These are phyloP conservation scores for Cercophora scortea DNA, from an alignment of 495 filamentous ascomycete genomes.

Conservation along the genomic window DNA sequence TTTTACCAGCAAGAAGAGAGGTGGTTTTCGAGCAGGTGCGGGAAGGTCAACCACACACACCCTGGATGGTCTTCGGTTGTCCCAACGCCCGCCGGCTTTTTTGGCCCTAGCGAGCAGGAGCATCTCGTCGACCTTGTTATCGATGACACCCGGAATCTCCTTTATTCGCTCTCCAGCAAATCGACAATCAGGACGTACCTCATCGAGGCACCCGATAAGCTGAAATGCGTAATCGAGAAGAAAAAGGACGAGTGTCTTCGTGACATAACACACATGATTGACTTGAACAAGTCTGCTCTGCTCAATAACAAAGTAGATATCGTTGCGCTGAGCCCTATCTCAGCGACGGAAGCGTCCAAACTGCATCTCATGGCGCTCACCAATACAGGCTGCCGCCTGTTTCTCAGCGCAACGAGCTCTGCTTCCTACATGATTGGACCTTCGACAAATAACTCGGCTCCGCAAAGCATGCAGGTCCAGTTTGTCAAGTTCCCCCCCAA, in stretches of 20 bases:
- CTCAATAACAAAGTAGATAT: slow-evolving; percentile 61
- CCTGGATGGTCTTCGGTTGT: slow-evolving; percentile 65
- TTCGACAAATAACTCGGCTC: slow-evolving; percentile 52
- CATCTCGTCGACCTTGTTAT: slow-evolving; percentile 67
- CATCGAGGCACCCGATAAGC: slow-evolving; percentile 48
- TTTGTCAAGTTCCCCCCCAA: slow-evolving; percentile 86
- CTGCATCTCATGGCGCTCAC: slow-evolving; percentile 88
- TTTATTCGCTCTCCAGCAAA: slow-evolving; percentile 82
- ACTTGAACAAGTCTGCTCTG: slow-evolving; percentile 45
- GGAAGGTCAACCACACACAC: slow-evolving; percentile 77
- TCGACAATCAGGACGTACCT: slow-evolving; percentile 85
- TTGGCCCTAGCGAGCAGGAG: slow-evolving; percentile 37
- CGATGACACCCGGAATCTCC: slow-evolving; percentile 76
- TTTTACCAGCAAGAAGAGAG: slow-evolving; percentile 93
- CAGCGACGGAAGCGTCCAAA: slow-evolving; percentile 69
- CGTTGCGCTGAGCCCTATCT: slow-evolving; percentile 76
- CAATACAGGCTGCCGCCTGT: slow-evolving; percentile 82
- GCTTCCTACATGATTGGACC: slow-evolving; percentile 55
- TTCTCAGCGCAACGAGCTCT: slow-evolving; percentile 79
- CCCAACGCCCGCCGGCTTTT: slow-evolving; percentile 18
- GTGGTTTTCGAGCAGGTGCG: slow-evolving; percentile 82
- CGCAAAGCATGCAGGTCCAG: slow-evolving; percentile 94
- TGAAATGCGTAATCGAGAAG: slow-evolving; percentile 49
- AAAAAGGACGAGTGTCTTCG: slow-evolving; percentile 43
- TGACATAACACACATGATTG: slow-evolving; percentile 73